Evolutionary conservation across 257 asterid species (phyloP).

Genomic region (Henckelia pumila): DNA sequence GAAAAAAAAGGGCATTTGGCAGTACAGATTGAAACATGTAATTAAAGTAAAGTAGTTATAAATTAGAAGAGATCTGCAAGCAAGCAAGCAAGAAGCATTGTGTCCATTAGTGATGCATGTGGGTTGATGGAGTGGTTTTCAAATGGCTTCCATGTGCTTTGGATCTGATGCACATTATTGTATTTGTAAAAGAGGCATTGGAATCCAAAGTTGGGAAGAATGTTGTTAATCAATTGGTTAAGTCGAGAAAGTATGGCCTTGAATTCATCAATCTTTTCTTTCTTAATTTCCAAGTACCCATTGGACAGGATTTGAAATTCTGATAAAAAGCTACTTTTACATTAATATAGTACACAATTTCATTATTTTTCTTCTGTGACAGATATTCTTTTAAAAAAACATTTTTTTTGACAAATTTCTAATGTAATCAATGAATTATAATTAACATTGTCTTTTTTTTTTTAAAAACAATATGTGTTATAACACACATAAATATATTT

Average conservation of each 20-base stretch:
- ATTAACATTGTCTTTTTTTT: no score
- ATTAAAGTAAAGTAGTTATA: not conserved
- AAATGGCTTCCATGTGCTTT: conserved; percentile 69
- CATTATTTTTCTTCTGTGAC: no score
- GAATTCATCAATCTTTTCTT: not conserved
- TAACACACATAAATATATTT: no score
- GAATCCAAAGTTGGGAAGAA: conserved; percentile 24
- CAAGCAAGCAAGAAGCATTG: no score
- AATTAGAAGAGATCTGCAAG: conserved; percentile 1
- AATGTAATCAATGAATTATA: no score
- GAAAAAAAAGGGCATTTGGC: not conserved
- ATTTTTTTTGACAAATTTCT: no score
- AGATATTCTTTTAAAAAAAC: no score
- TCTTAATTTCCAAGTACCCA: not conserved
- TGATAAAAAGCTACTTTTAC: no score
- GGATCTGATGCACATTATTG: conserved; percentile 62
- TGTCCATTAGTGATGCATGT: conserved; percentile 44
- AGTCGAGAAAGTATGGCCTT: not conserved
- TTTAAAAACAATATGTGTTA: no score
- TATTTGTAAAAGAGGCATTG: not conserved
- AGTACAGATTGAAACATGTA: not conserved
- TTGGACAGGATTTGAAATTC: no score
- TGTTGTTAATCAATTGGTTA: conserved; percentile 26
- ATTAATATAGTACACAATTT: no score
- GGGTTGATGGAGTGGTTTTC: conserved; percentile 61